Percentiles rank a stretch among this genome's conserved stretches.
Evolutionary conservation across 2,329 filamentous ascomycete genomes (phyloP).

Genomic region (Trichoderma sp.): DNA sequence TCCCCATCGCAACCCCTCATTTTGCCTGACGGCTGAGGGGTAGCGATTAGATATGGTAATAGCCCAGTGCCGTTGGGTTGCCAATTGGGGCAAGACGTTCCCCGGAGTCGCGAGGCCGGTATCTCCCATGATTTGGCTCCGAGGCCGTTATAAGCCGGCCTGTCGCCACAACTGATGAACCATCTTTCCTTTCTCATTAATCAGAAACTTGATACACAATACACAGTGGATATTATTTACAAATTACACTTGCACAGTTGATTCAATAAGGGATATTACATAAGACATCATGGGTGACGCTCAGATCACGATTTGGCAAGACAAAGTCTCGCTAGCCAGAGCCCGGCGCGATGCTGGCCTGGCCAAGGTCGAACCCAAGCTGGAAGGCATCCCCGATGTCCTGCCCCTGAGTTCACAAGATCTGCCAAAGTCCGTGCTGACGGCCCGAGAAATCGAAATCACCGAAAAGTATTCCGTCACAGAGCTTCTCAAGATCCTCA

Average conservation of each 20-base stretch:
- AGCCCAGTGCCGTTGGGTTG: not conserved
- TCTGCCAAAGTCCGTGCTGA: slow-evolving; percentile 5
- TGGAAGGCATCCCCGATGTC: slow-evolving; percentile 8
- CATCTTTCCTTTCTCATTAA: not conserved
- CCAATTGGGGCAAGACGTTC: slow-evolving; percentile 6
- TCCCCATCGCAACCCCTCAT: slow-evolving; percentile 5
- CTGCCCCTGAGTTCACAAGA: slow-evolving; percentile 13
- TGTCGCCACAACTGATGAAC: not conserved
- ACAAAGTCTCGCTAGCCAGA: not conserved
- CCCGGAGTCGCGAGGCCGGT: not conserved
- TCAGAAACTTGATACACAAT: not conserved
- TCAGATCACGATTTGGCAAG: not conserved
- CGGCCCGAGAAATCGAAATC: slow-evolving; percentile 7
- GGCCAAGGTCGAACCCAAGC: slow-evolving; percentile 10
- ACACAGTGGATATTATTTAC: not conserved
- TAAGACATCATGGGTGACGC: slow-evolving; percentile 2
- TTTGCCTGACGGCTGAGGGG: slow-evolving; percentile 5
- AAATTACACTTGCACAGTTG: not conserved
- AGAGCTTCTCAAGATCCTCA: not conserved
- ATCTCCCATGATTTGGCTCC: not conserved
- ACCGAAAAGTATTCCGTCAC: slow-evolving; percentile 14
- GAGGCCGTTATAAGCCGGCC: slow-evolving; percentile 9
- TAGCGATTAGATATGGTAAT: slow-evolving; percentile 14
- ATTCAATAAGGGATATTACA: not conserved
- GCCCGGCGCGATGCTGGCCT: not conserved